Percentiles rank a stretch among this genome's conserved stretches.
These are phyloP conservation scores for Pestalotiopsis sp. DNA, from an alignment of 2,329 filamentous ascomycete species.

Conservation along the genomic window DNA sequence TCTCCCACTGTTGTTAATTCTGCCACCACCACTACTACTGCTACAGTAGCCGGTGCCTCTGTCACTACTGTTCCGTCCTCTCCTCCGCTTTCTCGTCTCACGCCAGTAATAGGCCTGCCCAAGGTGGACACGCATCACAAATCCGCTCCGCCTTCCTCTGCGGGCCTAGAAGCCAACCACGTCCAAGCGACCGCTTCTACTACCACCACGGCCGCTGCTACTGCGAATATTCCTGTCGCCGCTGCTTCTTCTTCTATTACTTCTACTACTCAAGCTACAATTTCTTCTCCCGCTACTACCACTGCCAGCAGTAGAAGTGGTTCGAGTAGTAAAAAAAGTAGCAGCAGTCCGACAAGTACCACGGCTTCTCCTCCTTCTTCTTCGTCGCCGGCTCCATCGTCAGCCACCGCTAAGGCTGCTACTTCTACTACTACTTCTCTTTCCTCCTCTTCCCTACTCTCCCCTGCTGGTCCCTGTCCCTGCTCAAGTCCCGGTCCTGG, in stretches of 20 bases:
- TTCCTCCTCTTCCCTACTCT: background rate
- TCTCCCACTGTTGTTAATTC: background rate
- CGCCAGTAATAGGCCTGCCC: background rate
- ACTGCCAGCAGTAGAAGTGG: background rate
- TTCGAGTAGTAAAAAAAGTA: background rate
- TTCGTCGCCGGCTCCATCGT: background rate
- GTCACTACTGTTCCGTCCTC: background rate
- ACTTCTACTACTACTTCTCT: background rate
- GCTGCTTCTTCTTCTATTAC: background rate
- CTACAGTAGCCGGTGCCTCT: background rate
- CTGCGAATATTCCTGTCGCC: background rate
- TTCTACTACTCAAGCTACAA: background rate
- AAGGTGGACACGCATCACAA: conserved; percentile 6
- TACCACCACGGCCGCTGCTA: background rate
- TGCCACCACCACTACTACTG: background rate
- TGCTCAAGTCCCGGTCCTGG: background rate
- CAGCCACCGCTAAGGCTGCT: background rate
- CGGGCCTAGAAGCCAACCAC: conserved; percentile 8
- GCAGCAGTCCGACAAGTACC: background rate
- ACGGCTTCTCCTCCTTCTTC: background rate
- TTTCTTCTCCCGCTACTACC: background rate
- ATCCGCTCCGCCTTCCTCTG: conserved; percentile 6
- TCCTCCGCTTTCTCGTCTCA: background rate
- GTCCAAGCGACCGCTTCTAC: conserved; percentile 5
- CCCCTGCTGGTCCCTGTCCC: background rate